phyloP scores from a whole-genome alignment of 2,329 filamentous ascomycete genomes.

The Macrophomina tecta region DNA sequence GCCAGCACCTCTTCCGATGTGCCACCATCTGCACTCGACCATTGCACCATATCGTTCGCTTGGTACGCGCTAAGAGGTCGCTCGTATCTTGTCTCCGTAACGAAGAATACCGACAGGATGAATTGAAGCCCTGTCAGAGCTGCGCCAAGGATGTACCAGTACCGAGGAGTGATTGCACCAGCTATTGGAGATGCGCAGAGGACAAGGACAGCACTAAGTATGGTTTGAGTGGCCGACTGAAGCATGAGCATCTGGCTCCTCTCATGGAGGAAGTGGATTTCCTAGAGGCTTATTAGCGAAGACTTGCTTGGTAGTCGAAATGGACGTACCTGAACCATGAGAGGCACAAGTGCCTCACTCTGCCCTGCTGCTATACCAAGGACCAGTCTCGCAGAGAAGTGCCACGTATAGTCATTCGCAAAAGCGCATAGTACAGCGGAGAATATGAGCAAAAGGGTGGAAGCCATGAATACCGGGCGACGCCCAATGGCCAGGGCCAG shows the following conservation, averaged over 20 bases:
- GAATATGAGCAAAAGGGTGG: constrained; percentile 31
- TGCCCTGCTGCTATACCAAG: constrained; percentile 51
- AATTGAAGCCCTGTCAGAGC: constrained; percentile 43
- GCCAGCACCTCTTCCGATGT: constrained; percentile 31
- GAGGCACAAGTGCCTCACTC: constrained; percentile 50
- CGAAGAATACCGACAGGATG: constrained; percentile 46
- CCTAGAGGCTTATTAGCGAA: constrained; percentile 39
- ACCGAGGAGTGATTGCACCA: constrained; percentile 46
- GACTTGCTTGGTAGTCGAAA: background rate
- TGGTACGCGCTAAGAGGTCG: constrained; percentile 45
- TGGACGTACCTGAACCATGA: constrained; percentile 43
- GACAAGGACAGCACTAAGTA: constrained; percentile 45
- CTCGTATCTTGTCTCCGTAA: constrained; percentile 53
- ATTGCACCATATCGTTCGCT: constrained; percentile 30
- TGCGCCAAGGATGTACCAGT: constrained; percentile 53
- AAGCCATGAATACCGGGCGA: constrained; percentile 33
- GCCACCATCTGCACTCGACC: constrained; percentile 34
- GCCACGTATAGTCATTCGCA: constrained; percentile 37
- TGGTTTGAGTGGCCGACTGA: constrained; percentile 50
- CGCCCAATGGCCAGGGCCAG: constrained; percentile 35
- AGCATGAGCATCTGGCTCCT: constrained; percentile 50
- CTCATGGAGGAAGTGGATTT: constrained; percentile 54
- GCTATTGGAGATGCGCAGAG: constrained; percentile 53
- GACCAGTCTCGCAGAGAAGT: constrained; percentile 47
- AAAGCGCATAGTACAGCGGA: constrained; percentile 29